A percentile compares a stretch with the other conserved stretches of the same genome.
phyloP scores from a whole-genome alignment of 257 asterid genomes.

The Oldenlandia corymbosa region DNA sequence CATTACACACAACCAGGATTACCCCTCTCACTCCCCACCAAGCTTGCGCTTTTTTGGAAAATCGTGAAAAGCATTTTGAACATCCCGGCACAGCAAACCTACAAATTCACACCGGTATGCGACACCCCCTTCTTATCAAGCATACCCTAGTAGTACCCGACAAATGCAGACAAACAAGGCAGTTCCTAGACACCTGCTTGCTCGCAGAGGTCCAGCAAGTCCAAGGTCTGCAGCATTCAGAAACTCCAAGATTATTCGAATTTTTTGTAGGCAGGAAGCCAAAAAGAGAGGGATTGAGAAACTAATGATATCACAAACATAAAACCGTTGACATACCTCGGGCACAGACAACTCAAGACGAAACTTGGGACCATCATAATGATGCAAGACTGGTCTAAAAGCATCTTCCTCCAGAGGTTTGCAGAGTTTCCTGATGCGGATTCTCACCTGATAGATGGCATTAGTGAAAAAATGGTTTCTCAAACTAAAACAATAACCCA shows the following conservation, averaged over 20 bases:
- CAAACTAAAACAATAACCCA: constrained; percentile 5
- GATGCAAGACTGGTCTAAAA: constrained; percentile 93
- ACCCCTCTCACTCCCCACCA: constrained; percentile 36
- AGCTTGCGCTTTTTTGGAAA: constrained; percentile 68
- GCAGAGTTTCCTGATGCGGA: constrained; percentile 67
- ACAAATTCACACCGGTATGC: constrained; percentile 26
- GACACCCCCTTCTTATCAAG: constrained; percentile 22
- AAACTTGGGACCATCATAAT: constrained; percentile 95
- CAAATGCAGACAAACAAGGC: constrained; percentile 14
- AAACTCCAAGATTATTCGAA: constrained; percentile 1
- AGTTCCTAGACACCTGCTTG: constrained; percentile 54
- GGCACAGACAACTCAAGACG: constrained; percentile 95
- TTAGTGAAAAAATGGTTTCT: constrained; percentile 12
- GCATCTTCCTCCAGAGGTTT: constrained; percentile 93
- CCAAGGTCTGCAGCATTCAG: constrained; percentile 60
- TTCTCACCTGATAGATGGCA: constrained; percentile 53
- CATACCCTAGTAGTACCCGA: constrained; percentile 21
- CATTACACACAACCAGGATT: constrained; percentile 30
- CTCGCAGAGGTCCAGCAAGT: constrained; percentile 86
- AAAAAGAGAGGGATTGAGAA: too few species aligned
- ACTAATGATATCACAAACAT: constrained; percentile 4
- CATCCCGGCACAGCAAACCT: constrained; percentile 34
- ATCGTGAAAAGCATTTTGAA: constrained; percentile 27
- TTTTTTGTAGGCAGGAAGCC: not conserved
- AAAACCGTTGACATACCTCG: constrained; percentile 46